Conservation (phyloP, 2,329 filamentous ascomycete species). For the Fusarium sp. region DNA sequence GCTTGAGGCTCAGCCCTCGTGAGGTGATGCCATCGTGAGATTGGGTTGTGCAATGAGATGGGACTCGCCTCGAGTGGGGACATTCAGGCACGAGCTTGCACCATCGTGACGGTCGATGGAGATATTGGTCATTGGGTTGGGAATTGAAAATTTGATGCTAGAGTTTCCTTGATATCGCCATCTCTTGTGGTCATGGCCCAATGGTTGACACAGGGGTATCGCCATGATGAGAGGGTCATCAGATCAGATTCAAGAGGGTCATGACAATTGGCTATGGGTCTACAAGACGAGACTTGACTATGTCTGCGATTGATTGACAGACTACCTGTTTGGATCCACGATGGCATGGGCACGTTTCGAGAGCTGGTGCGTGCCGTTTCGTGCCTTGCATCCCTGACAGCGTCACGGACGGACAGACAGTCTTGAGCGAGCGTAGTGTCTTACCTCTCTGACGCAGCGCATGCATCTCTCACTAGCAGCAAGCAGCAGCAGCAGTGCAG, state of each 20-base stretch:
- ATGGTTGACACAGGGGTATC: slow-evolving; percentile 14
- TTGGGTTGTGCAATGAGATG: slow-evolving; percentile 39
- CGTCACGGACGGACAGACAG: neutral
- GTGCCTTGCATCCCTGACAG: slow-evolving; percentile 27
- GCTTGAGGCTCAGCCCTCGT: slow-evolving; percentile 24
- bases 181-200: neutral
- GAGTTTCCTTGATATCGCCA: slow-evolving; percentile 3
- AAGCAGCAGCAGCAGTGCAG: slow-evolving; percentile 16
- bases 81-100: slow-evolving; percentile 3
- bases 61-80: slow-evolving; percentile 32
- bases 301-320: slow-evolving; percentile 24
- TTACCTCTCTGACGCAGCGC: neutral
- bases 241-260: neutral
- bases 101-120: slow-evolving; percentile 12
- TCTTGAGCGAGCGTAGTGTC: neutral
- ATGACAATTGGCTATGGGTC: neutral
- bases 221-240: slow-evolving; percentile 3
- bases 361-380: slow-evolving; percentile 24
- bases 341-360: slow-evolving; percentile 36
- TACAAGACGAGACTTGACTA: neutral
- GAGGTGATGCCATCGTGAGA: slow-evolving; percentile 43
- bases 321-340: slow-evolving; percentile 9
- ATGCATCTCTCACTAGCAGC: neutral
- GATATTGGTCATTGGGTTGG: slow-evolving; percentile 17
- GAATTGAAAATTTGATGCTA: neutral